Conservation (phyloP, 345 rosid genomes). For the Sapria himalayana region DNA sequence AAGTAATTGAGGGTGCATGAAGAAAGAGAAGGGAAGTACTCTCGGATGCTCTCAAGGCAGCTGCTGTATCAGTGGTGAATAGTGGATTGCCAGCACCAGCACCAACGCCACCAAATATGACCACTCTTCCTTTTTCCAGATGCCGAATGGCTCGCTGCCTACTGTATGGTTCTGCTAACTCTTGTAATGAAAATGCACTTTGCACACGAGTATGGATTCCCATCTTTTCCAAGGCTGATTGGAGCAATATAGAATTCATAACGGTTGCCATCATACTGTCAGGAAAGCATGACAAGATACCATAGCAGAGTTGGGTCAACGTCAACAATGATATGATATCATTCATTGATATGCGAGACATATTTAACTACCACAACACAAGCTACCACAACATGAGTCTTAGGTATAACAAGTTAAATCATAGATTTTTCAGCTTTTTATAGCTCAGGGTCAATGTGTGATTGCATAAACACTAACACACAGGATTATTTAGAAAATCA, state of each 20-base stretch:
- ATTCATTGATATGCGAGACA: too few relatives aligned
- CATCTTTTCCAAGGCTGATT: conserved; percentile 63
- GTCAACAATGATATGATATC: too few relatives aligned
- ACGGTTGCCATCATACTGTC: conserved; percentile 83
- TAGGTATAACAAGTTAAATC: too few relatives aligned
- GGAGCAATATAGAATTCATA: conserved; percentile 74
- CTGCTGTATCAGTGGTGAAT: conserved; percentile 76
- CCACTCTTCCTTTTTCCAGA: conserved; percentile 88
- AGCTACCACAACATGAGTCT: too few relatives aligned
- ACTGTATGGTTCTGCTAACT: conserved; percentile 67
- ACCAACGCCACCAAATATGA: conserved; percentile 83
- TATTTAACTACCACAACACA: too few relatives aligned
- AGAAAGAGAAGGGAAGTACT: conserved; percentile 23
- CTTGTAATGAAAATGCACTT: conserved; percentile 46
- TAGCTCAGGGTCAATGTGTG: too few relatives aligned
- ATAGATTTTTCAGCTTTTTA: too few relatives aligned
- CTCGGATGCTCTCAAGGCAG: conserved; percentile 76
- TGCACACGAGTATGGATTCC: conserved; percentile 63
- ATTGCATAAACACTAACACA: too few relatives aligned
- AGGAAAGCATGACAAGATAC: conserved; percentile 6
- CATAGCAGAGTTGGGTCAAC: conserved; percentile 7
- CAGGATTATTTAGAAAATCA: too few relatives aligned
- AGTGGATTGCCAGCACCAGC: conserved; percentile 74
- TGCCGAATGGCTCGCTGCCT: conserved; percentile 61
- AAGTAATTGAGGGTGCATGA: too few relatives aligned